Evolutionary conservation across 2,329 filamentous ascomycete genomes (phyloP).

Genomic region (Aspergillus cejpii): DNA sequence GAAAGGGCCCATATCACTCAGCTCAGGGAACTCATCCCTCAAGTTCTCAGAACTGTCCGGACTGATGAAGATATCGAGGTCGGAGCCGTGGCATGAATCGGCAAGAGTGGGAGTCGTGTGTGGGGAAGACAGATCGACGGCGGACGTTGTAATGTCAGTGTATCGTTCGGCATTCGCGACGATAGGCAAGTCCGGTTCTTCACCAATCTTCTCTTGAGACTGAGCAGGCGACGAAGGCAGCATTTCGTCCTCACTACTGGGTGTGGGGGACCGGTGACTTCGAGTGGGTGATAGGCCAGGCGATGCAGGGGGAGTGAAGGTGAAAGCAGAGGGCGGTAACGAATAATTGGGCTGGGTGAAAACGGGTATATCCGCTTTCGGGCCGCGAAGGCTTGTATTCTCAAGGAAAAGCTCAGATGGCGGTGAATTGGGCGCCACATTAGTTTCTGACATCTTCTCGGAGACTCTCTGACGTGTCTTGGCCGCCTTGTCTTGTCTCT

Average conservation of each 20-base stretch:
- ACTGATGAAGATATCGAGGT: slow-evolving; percentile 39
- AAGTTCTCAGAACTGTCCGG: slow-evolving; percentile 28
- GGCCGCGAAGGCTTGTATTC: slow-evolving; percentile 34
- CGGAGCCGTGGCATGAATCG: slow-evolving; percentile 31
- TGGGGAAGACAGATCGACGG: slow-evolving; percentile 33
- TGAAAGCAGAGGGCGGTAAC: slow-evolving; percentile 38
- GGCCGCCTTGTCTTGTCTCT: slow-evolving; percentile 51
- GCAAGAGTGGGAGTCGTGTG: slow-evolving; percentile 32
- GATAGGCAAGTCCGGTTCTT: slow-evolving; percentile 26
- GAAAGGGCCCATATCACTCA: slow-evolving; percentile 29
- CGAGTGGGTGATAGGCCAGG: slow-evolving; percentile 36
- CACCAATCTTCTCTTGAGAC: slow-evolving; percentile 25
- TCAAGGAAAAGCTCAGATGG: slow-evolving; percentile 39
- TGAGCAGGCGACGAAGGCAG: slow-evolving; percentile 31
- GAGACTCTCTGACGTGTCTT: slow-evolving; percentile 45
- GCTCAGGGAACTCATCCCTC: slow-evolving; percentile 26
- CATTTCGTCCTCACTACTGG: slow-evolving; percentile 35
- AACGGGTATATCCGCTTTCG: slow-evolving; percentile 27
- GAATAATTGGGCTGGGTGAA: slow-evolving; percentile 29
- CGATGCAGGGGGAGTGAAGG: slow-evolving; percentile 44
- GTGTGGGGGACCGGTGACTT: slow-evolving; percentile 34
- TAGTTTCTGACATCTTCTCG: slow-evolving; percentile 32
- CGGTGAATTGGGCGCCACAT: slow-evolving; percentile 40
- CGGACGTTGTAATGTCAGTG: slow-evolving; percentile 25
- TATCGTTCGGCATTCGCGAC: slow-evolving; percentile 27